A percentile compares a stretch with the other conserved stretches of the same genome.
phyloP scores from a whole-genome alignment of 805 yeast species.

The Lipomyces sp. region DNA sequence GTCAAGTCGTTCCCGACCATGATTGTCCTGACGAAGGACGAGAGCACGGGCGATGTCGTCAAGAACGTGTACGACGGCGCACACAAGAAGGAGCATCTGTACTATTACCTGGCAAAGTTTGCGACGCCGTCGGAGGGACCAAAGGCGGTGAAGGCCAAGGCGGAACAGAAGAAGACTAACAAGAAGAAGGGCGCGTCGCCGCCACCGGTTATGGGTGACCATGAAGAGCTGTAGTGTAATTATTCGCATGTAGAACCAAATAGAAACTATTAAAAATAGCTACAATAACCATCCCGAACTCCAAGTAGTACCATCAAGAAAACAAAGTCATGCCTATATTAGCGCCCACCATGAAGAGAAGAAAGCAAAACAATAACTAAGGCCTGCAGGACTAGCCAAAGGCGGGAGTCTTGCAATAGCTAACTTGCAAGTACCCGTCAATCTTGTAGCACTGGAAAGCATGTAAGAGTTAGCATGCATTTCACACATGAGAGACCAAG shows the following conservation, averaged over 20 bases:
- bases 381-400: constrained; percentile 37
- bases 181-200: too few species aligned
- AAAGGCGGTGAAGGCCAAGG: constrained; percentile 14
- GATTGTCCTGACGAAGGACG: constrained; percentile 36
- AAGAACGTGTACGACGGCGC: constrained; percentile 35
- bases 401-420: constrained; percentile 39
- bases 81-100: constrained; percentile 36
- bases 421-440: constrained; percentile 35
- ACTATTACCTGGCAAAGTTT: constrained; percentile 37
- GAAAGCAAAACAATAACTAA: too few species aligned
- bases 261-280: too few species aligned
- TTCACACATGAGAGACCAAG: background rate
- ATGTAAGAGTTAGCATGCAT: background rate
- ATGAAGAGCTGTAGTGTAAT: too few species aligned
- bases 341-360: too few species aligned
- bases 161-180: constrained; percentile 28
- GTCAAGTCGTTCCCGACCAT: constrained; percentile 34
- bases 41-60: background rate
- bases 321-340: too few species aligned
- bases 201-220: too few species aligned
- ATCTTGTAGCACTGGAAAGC: constrained; percentile 26
- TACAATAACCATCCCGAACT: too few species aligned
- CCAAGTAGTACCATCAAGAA: too few species aligned
- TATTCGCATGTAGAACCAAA: too few species aligned
- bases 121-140: constrained; percentile 41